Percentiles rank a stretch among this genome's conserved stretches.
These are phyloP conservation scores for Fusarium sp. DNA, from an alignment of 2,329 filamentous ascomycete species.

Conservation along the genomic window DNA sequence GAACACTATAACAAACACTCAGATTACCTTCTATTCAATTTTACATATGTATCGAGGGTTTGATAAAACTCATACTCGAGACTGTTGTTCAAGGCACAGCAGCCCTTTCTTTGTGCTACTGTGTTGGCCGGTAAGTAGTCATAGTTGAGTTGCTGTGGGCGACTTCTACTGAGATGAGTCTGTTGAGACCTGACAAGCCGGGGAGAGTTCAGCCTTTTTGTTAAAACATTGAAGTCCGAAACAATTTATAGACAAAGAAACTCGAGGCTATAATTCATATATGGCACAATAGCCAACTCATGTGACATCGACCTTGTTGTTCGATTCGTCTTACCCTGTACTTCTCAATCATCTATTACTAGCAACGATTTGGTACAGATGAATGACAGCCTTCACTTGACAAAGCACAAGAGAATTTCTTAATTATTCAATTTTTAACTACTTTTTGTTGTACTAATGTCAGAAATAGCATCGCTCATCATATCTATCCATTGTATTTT, in stretches of 20 bases:
- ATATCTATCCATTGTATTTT: constrained; percentile 12
- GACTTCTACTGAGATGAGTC: too few species aligned
- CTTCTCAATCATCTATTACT: too few species aligned
- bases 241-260: too few species aligned
- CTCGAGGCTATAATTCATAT: background rate
- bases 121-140: too few species aligned
- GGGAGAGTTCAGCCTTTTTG: too few species aligned
- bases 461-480: background rate
- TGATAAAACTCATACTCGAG: background rate
- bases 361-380: background rate
- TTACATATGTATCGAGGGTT: rapidly evolving
- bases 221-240: too few species aligned
- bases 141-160: too few species aligned
- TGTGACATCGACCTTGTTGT: background rate
- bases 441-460: constrained; percentile 1
- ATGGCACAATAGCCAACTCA: background rate
- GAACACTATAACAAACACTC: background rate
- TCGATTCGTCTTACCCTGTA: background rate
- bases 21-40: background rate
- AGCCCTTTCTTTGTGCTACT: too few species aligned
- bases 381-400: background rate
- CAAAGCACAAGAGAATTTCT: rapidly evolving
- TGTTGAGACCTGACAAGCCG: too few species aligned
- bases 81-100: too few species aligned
- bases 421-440: background rate